These are phyloP conservation scores for Eragrostis nindensis DNA, from an alignment of 176 grass and related monocot genomes.

Conservation along the genomic window DNA sequence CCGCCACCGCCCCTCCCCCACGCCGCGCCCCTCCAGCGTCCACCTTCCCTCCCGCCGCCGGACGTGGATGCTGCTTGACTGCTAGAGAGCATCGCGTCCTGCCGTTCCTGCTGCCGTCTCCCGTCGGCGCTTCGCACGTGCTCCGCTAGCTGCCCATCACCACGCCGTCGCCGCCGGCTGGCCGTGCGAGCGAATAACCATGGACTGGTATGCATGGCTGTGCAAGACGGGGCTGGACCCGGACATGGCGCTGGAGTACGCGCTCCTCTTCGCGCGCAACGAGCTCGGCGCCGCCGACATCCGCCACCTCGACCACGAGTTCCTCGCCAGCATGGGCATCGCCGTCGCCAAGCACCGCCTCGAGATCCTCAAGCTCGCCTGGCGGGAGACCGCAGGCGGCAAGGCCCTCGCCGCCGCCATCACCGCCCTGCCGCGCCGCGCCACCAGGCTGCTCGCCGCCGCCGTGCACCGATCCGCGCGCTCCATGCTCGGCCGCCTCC, in stretches of 20 bases:
- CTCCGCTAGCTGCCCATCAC: too few relatives aligned
- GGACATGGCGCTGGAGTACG: conserved; percentile 62
- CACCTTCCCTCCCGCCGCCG: too few relatives aligned
- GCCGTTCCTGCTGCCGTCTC: too few relatives aligned
- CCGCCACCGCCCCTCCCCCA: too few relatives aligned
- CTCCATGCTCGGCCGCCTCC: conserved; percentile 33
- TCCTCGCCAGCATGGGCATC: conserved; percentile 84
- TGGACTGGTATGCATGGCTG: conserved; percentile 98
- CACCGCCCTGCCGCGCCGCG: conserved; percentile 38
- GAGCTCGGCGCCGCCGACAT: conserved; percentile 70
- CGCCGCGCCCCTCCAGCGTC: too few relatives aligned
- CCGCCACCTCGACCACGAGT: conserved; percentile 75
- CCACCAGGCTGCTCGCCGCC: conserved; percentile 51
- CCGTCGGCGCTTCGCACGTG: too few relatives aligned
- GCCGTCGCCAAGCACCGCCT: conserved; percentile 88
- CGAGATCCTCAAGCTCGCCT: conserved; percentile 80
- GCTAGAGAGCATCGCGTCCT: too few relatives aligned
- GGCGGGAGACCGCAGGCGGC: not conserved
- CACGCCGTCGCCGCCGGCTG: too few relatives aligned
- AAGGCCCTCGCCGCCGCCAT: not conserved
- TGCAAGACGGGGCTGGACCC: conserved; percentile 59
- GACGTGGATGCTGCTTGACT: too few relatives aligned
- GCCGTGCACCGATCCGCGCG: conserved; percentile 50
- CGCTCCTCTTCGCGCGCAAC: conserved; percentile 69
- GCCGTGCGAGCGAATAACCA: too few relatives aligned